Evolutionary conservation across 2,329 filamentous ascomycete species (phyloP).

Genomic region (Mollisiaceae sp.): DNA sequence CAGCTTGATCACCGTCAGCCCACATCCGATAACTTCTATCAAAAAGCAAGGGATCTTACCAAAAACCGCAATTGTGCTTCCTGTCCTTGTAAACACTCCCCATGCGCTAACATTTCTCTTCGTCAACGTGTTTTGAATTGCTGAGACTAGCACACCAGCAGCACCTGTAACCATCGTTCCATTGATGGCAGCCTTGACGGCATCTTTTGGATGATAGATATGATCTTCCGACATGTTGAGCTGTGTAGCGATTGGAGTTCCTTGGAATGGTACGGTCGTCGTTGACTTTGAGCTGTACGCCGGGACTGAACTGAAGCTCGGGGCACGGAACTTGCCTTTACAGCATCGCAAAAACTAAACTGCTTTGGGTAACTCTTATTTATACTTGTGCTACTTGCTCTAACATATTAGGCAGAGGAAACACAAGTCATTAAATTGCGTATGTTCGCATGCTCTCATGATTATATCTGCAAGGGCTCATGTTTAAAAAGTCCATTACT

Average conservation of each 20-base stretch:
- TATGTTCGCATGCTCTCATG: slow-evolving; percentile 1
- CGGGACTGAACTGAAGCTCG: slow-evolving; percentile 20
- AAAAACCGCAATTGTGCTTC: slow-evolving; percentile 68
- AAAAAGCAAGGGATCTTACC: slow-evolving; percentile 16
- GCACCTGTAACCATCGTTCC: slow-evolving; percentile 68
- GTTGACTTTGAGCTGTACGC: slow-evolving; percentile 33
- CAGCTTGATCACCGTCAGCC: slow-evolving; percentile 35
- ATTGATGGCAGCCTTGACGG: slow-evolving; percentile 69
- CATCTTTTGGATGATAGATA: slow-evolving; percentile 75
- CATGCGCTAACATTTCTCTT: slow-evolving; percentile 81
- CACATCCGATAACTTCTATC: neutral
- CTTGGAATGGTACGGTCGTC: slow-evolving; percentile 19
- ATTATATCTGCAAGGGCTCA: neutral
- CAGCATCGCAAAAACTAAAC: neutral
- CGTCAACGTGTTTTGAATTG: slow-evolving; percentile 84
- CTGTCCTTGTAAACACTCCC: slow-evolving; percentile 80
- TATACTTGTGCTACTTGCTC: neutral
- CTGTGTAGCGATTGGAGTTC: slow-evolving; percentile 27
- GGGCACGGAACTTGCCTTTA: slow-evolving; percentile 4
- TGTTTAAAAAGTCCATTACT: neutral
- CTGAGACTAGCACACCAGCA: slow-evolving; percentile 73
- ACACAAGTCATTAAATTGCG: neutral
- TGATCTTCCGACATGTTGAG: slow-evolving; percentile 56
- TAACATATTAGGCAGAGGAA: slow-evolving; percentile 1
- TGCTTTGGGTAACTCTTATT: neutral